Base-by-base conservation (phyloP, 352 stramenopile genomes). In the Pythium aristosporum region DNA sequence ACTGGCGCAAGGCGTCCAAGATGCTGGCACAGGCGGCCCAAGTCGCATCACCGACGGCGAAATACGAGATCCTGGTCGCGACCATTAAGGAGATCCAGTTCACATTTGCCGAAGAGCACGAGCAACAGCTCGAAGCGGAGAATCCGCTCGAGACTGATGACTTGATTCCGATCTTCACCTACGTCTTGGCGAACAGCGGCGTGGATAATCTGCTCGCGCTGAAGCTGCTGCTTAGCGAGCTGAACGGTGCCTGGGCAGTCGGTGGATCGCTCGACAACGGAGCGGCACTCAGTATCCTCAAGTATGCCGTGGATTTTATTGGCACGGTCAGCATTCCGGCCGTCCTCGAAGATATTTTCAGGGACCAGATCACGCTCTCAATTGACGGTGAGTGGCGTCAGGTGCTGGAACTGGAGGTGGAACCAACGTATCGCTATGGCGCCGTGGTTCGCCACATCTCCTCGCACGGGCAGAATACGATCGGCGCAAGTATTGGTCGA, bases 271-370 rank as follows among this genome's bases (percentile, higher is more conserved):
- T 77, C n/a, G 84, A 92, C 36, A 82, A 88, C 18, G 84, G 81
- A 32, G 76, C 74, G 20, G 82, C 80, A 6, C 58, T 96, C 9
- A 91, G 76, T 32, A 83, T 96, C 62, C 72, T 94, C 52, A 80
- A 73, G n/a, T 79, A 92, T 50, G 83, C 87, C 2, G 77, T 96
- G 25, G 85, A 96, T 23, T 92, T 93, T 49, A 90, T 96, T 65
- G 78, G 80, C 50, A 91, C 89, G 39, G 85, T 96, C 41, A 94
- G 75, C 50, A 96, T 96, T 51, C 87, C 87, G 10, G 87, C 85
- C 5, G 85, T 94, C 5, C 57, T 96, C 34, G 87, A 96, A 71
- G 87, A 96, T 59, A 96, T 96, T 37, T 94, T 96, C 76, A 92
- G 90, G 61, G 87, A 96, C 55, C 87, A 94, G 61, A 89, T 94